Evolutionary conservation across 2,329 filamentous ascomycete genomes (phyloP).

Genomic region (Mycosphaerelloides madeirae): DNA sequence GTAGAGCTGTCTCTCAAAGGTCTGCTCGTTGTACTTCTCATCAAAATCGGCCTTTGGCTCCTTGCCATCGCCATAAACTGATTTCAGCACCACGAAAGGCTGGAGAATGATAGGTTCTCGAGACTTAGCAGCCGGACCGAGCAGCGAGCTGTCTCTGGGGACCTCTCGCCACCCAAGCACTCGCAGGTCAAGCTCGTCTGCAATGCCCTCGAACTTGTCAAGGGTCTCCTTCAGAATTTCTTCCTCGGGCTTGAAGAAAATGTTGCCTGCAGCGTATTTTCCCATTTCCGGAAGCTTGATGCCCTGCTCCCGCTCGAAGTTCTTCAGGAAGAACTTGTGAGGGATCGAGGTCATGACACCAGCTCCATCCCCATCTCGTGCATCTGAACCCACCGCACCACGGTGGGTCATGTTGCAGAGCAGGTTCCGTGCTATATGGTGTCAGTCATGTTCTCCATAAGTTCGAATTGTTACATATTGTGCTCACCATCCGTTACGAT

Average conservation of each 20-base stretch:
- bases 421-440: slow-evolving; percentile 68
- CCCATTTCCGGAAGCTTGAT: slow-evolving; percentile 81
- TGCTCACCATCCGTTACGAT: slow-evolving; percentile 92
- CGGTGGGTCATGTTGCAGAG: slow-evolving; percentile 99
- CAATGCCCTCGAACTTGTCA: slow-evolving; percentile 88
- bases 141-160: slow-evolving; percentile 84
- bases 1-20: slow-evolving; percentile 91
- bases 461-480: too few relatives aligned
- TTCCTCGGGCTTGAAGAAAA: slow-evolving; percentile 97
- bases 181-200: slow-evolving; percentile 78
- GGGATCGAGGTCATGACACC: slow-evolving; percentile 99
- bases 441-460: too few relatives aligned
- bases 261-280: slow-evolving; percentile 93
- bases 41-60: slow-evolving; percentile 74
- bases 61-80: slow-evolving; percentile 76
- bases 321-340: slow-evolving; percentile 97
- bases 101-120: slow-evolving; percentile 93
- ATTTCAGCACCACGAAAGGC: slow-evolving; percentile 85
- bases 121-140: slow-evolving; percentile 87
- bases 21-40: slow-evolving; percentile 73
- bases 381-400: slow-evolving; percentile 95
- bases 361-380: slow-evolving; percentile 94
- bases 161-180: slow-evolving; percentile 96
- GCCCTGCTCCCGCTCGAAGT: slow-evolving; percentile 87
- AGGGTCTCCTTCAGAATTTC: slow-evolving; percentile 87